A percentile compares a stretch with the other conserved stretches of the same genome.
Evolutionary conservation across 345 rosid species (phyloP).

Genomic region (Citrus unshiu): DNA sequence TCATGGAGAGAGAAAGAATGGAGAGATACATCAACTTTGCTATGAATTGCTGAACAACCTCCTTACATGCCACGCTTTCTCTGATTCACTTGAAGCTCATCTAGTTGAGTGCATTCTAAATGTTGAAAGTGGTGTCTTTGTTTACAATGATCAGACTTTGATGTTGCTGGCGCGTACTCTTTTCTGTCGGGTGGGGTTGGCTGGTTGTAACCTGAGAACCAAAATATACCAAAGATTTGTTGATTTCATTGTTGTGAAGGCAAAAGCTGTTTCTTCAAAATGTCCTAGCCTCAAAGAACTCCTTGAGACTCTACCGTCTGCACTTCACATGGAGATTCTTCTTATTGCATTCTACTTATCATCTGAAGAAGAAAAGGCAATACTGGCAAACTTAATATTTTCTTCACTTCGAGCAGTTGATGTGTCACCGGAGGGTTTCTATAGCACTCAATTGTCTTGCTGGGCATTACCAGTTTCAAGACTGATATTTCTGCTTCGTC

Average conservation of each 20-base stretch:
- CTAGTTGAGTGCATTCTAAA: slow-evolving; percentile 67
- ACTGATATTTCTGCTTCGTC: slow-evolving; percentile 76
- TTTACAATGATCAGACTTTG: slow-evolving; percentile 70
- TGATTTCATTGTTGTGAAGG: slow-evolving; percentile 59
- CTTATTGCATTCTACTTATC: slow-evolving; percentile 91
- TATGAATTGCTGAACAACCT: slow-evolving; percentile 71
- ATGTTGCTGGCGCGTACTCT: slow-evolving; percentile 70
- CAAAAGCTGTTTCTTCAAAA: slow-evolving; percentile 37
- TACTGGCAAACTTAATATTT: slow-evolving; percentile 49
- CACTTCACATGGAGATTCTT: slow-evolving; percentile 87
- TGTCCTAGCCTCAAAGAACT: slow-evolving; percentile 59
- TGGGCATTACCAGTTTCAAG: slow-evolving; percentile 90
- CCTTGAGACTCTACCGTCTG: slow-evolving; percentile 72
- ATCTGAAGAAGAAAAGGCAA: slow-evolving; percentile 59
- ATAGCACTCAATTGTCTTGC: slow-evolving; percentile 53
- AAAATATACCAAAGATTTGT: slow-evolving; percentile 55
- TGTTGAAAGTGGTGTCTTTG: slow-evolving; percentile 60
- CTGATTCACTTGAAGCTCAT: slow-evolving; percentile 67
- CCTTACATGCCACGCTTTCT: slow-evolving; percentile 50
- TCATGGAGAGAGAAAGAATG: slow-evolving; percentile 58
- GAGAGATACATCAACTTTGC: slow-evolving; percentile 52
- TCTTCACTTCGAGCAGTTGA: slow-evolving; percentile 45
- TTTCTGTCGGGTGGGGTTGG: slow-evolving; percentile 51
- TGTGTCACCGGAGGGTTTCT: slow-evolving; percentile 37
- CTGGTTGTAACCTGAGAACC: slow-evolving; percentile 66